Conservation (phyloP, 2,329 filamentous ascomycete genomes). For the Aureobasidium subglaciale region DNA sequence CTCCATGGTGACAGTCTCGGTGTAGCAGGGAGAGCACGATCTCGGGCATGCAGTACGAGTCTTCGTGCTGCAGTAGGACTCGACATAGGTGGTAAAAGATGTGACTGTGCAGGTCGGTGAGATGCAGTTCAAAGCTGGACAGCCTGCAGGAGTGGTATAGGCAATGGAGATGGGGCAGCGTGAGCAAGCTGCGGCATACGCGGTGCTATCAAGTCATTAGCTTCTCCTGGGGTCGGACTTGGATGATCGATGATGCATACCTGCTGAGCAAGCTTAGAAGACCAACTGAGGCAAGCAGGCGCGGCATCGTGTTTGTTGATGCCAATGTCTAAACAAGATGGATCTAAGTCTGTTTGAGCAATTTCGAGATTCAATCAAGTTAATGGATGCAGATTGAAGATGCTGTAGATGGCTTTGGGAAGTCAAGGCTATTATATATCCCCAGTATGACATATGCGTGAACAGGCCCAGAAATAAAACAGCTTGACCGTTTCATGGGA, state of each 20-base stretch:
- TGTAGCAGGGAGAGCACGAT: neutral
- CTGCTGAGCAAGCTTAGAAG: neutral
- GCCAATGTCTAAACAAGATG: no score
- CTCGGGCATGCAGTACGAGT: neutral
- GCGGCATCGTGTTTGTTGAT: neutral
- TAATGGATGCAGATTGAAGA: neutral
- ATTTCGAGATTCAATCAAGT: neutral
- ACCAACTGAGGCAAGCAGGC: neutral
- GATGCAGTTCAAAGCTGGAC: neutral
- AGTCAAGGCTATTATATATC: neutral
- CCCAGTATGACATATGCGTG: neutral
- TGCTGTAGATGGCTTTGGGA: no score
- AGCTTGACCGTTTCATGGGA: neutral
- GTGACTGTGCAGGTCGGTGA: neutral
- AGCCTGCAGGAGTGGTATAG: neutral
- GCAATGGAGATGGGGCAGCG: constrained; percentile 15
- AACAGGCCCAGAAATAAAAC: neutral
- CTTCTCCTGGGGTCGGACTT: no score
- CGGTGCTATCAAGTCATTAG: neutral
- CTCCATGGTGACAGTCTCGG: neutral
- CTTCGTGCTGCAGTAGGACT: neutral
- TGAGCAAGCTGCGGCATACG: neutral
- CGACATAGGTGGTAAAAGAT: neutral
- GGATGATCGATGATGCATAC: neutral
- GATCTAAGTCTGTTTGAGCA: neutral